A percentile compares a stretch with the other conserved stretches of the same genome.
Conservation (phyloP, 2,329 filamentous ascomycete genomes). For the Colletotrichum somersetense region DNA sequence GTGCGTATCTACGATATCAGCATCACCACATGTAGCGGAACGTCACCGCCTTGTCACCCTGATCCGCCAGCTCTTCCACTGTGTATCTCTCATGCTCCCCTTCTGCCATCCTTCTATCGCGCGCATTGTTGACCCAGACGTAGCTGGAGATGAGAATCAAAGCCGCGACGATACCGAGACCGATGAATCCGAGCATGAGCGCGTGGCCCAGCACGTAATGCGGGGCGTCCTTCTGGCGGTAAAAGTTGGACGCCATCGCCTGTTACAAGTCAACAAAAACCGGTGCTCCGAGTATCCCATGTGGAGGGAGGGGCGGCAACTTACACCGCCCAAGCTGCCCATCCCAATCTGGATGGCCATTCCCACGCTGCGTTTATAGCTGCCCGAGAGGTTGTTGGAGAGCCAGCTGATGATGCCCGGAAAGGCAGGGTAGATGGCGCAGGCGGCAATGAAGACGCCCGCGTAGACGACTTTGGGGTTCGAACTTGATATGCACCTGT, state of each 20-base stretch:
- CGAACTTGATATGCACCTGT: slow-evolving; percentile 67
- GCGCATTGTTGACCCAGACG: slow-evolving; percentile 68
- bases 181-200: slow-evolving; percentile 64
- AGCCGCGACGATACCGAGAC: slow-evolving; percentile 59
- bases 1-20: not conserved
- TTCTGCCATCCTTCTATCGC: slow-evolving; percentile 59
- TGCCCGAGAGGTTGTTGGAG: slow-evolving; percentile 79
- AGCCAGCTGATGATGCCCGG: slow-evolving; percentile 84
- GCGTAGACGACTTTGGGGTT: slow-evolving; percentile 76
- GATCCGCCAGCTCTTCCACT: slow-evolving; percentile 65
- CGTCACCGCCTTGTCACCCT: slow-evolving; percentile 72
- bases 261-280: slow-evolving; percentile 40
- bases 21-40: slow-evolving; percentile 70
- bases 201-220: slow-evolving; percentile 64
- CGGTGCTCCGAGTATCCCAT: accelerated
- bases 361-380: slow-evolving; percentile 73
- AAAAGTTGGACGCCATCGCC: slow-evolving; percentile 81
- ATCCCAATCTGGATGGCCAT: slow-evolving; percentile 75
- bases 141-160: slow-evolving; percentile 64
- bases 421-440: slow-evolving; percentile 85
- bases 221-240: slow-evolving; percentile 64
- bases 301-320: slow-evolving; percentile 32
- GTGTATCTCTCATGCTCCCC: slow-evolving; percentile 57
- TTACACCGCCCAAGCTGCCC: slow-evolving; percentile 68
- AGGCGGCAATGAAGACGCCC: slow-evolving; percentile 80